These are phyloP conservation scores for Oryza punctata DNA, from an alignment of 176 grass and related monocot species.

Conservation along the genomic window DNA sequence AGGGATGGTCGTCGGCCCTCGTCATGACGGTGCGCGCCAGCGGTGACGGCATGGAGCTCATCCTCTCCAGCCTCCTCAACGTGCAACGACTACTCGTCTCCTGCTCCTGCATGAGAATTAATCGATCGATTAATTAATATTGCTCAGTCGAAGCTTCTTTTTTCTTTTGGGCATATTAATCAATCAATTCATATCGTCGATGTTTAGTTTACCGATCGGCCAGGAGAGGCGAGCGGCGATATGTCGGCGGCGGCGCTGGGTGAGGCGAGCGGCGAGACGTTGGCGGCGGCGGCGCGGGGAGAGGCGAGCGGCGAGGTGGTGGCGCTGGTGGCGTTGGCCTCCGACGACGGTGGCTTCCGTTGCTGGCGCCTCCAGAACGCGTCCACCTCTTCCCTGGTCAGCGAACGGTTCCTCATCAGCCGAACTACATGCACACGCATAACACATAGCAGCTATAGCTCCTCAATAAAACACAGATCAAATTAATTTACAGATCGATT, in stretches of 20 bases:
- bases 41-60: constrained; percentile 24
- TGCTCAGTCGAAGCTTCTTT: no score
- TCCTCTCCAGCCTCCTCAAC: background rate
- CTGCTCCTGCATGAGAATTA: background rate
- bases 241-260: background rate
- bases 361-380: constrained; percentile 64
- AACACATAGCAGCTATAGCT: background rate
- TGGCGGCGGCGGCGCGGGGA: background rate
- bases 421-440: constrained; percentile 36
- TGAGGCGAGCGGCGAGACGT: background rate
- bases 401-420: constrained; percentile 63
- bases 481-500: background rate
- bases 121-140: no score
- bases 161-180: no score
- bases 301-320: background rate
- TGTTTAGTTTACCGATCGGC: background rate
- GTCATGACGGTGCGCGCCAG: background rate
- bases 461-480: background rate
- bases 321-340: background rate
- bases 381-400: constrained; percentile 82
- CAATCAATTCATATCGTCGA: no score
- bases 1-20: background rate
- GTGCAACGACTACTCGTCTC: background rate
- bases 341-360: constrained; percentile 2
- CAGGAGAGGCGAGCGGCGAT: constrained; percentile 25